Evolutionary conservation across 2,329 filamentous ascomycete genomes (phyloP), one percentile per base, ranked within the genome.

Genomic region (Fusarium sp.): DNA sequence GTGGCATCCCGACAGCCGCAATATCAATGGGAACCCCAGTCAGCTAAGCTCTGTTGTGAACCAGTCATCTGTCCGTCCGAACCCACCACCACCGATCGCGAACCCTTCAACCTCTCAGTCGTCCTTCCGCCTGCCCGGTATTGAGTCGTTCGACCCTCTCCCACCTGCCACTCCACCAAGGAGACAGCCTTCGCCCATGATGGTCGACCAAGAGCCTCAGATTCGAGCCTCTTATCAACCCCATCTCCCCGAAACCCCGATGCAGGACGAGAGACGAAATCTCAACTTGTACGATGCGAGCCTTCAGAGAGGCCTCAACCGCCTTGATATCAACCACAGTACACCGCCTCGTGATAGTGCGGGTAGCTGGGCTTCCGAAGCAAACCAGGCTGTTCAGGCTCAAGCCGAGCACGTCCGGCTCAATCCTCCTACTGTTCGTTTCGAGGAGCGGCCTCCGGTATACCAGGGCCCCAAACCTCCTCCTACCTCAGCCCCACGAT

Each of bases 121-220:
- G 12, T 83, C 87, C 9, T 85, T 94, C 20, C 90, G 94, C 44
- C 87, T 98, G 20, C 95, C 95, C 2, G 95, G 95, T 20, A 98
- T 98, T 74, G 94, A 97, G 80, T 97, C 94, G 22, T 98, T 98
- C 77, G 94, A 96, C 78, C 91, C 94, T 63, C 86, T 93, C 31
- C 92, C 90, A 26, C 88, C 90, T 2, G 81, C 86, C 18, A 90
- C 93, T 1, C 90, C 92, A 13, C 88, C 90, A 3, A 88, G 90
- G 55, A 90, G 92, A 52, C 88, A 88, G 61, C 86, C 90, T 5
- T 95, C 93, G 59, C 93, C 94, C 1, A 95, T 96, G 93, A 89
- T 93, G 79, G 83, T 95, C 15, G 94, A 97, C 75, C 77, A 83
- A 39, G 81, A 88, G 77, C 60, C 83, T 70, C 39, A 83, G 68